phyloP scores from a whole-genome alignment of 1,139 yeast genomes.

The Candida tropicalis region DNA sequence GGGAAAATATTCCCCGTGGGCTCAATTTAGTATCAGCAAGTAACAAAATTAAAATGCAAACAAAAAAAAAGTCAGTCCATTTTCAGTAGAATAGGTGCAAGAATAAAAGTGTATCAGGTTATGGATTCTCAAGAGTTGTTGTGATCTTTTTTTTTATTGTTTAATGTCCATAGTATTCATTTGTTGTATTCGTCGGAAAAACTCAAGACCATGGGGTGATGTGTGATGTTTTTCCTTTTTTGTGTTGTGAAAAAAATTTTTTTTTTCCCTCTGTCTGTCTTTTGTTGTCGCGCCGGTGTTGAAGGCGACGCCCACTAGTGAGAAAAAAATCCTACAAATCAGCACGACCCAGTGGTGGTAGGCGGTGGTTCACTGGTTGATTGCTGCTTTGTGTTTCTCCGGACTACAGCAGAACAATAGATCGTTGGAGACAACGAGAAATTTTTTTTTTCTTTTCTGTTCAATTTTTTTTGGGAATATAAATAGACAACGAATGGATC shows the following conservation, averaged over 20 bases:
- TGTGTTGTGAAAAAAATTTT: background rate
- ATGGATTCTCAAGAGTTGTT: too few relatives aligned
- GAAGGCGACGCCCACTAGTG: too few relatives aligned
- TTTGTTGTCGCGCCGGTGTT: background rate
- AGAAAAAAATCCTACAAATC: too few relatives aligned
- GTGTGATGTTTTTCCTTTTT: background rate
- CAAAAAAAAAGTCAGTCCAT: background rate
- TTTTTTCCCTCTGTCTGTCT: background rate
- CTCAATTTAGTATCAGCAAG: background rate
- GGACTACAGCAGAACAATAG: background rate
- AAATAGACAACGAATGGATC: background rate
- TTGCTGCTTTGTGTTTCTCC: slow-evolving; percentile 1
- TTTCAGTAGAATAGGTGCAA: background rate
- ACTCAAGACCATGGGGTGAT: slow-evolving; percentile 5
- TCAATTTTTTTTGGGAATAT: background rate
- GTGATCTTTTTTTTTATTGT: too few relatives aligned
- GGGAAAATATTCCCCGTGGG: slow-evolving; percentile 3
- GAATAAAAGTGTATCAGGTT: background rate
- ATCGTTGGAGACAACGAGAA: slow-evolving; percentile 1
- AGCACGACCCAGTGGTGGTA: too few relatives aligned
- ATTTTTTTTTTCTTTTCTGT: background rate
- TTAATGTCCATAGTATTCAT: too few relatives aligned
- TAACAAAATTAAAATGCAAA: background rate
- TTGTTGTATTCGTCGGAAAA: slow-evolving; percentile 1
- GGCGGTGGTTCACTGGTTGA: too few relatives aligned